Percentiles rank a stretch among this genome's conserved stretches.
Conservation (phyloP, 2,329 filamentous ascomycete species). For the Ophiocordyceps unilateralis region DNA sequence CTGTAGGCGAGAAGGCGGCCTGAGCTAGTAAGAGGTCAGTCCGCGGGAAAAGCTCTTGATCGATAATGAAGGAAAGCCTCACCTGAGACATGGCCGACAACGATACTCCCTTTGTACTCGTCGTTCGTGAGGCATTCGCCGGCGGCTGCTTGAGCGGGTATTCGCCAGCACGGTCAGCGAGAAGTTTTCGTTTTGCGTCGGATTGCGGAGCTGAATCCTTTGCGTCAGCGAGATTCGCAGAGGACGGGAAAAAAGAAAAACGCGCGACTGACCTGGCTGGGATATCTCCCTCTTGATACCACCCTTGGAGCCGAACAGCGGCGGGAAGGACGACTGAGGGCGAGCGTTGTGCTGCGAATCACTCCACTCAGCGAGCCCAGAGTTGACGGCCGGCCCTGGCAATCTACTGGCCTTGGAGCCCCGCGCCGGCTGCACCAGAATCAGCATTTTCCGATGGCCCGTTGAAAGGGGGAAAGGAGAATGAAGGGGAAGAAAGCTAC, state of each 20-base stretch:
- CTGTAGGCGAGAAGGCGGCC: conserved; percentile 22
- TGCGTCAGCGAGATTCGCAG: background rate
- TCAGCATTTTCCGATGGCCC: too few relatives aligned
- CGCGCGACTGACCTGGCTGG: conserved; percentile 19
- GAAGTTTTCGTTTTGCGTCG: conserved; percentile 42
- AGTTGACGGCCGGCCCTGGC: conserved; percentile 11
- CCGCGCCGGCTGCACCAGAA: conserved; percentile 9
- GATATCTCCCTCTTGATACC: conserved; percentile 34
- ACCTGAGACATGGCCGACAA: conserved; percentile 16
- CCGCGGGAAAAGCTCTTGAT: background rate
- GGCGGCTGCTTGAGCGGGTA: conserved; percentile 14
- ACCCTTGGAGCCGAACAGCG: conserved; percentile 20
- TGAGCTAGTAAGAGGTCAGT: conserved; percentile 11
- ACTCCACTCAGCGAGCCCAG: conserved; percentile 33
- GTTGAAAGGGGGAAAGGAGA: background rate
- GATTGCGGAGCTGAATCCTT: conserved; percentile 28
- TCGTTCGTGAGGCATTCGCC: conserved; percentile 18
- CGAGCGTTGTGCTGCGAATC: conserved; percentile 45
- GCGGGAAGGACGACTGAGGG: conserved; percentile 22
- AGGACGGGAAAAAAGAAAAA: background rate
- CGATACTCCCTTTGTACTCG: conserved; percentile 27
- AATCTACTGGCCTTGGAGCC: conserved; percentile 15
- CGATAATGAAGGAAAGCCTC: background rate
- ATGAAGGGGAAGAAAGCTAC: background rate
- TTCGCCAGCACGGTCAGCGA: conserved; percentile 37